Conservation (phyloP, 208 protist genomes). For the Porcisia deanei region DNA sequence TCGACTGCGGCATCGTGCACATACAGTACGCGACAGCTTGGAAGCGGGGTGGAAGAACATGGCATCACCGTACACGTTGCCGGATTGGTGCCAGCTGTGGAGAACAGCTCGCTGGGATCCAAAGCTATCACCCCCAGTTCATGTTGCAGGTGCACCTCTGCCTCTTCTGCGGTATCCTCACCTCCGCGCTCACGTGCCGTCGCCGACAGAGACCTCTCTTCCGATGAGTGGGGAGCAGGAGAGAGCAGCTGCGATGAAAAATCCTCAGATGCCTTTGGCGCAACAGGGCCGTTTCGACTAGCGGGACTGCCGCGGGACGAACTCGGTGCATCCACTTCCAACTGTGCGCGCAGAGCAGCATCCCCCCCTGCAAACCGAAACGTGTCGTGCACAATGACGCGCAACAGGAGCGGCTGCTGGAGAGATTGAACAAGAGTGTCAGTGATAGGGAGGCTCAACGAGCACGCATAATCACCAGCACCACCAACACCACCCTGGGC, state of each 20-base stretch:
- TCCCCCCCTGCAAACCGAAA: conserved; percentile 13
- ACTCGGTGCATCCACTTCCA: conserved; percentile 5
- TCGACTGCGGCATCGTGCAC: conserved; percentile 18
- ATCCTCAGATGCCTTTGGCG: neutral
- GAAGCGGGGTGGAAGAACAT: conserved; percentile 8
- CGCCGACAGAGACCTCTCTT: neutral
- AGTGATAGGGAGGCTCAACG: conserved; percentile 18
- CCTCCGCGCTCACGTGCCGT: neutral
- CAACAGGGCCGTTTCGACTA: neutral
- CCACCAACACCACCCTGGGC: neutral
- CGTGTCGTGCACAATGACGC: conserved; percentile 23
- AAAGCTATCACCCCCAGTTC: conserved; percentile 6
- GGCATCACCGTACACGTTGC: neutral
- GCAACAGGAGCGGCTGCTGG: conserved; percentile 26
- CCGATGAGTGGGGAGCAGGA: neutral
- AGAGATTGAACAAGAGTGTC: conserved; percentile 11
- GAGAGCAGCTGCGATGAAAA: neutral
- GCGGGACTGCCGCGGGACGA: neutral
- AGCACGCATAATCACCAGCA: conserved; percentile 4
- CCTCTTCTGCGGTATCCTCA: conserved; percentile 10
- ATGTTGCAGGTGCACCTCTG: conserved; percentile 4
- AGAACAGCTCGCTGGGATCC: conserved; percentile 7
- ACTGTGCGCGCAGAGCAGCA: conserved; percentile 5
- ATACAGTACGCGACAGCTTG: conserved; percentile 22
- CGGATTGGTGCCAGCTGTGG: neutral